phyloP scores from a whole-genome alignment of 345 rosid genomes.

The Corchorus olitorius region DNA sequence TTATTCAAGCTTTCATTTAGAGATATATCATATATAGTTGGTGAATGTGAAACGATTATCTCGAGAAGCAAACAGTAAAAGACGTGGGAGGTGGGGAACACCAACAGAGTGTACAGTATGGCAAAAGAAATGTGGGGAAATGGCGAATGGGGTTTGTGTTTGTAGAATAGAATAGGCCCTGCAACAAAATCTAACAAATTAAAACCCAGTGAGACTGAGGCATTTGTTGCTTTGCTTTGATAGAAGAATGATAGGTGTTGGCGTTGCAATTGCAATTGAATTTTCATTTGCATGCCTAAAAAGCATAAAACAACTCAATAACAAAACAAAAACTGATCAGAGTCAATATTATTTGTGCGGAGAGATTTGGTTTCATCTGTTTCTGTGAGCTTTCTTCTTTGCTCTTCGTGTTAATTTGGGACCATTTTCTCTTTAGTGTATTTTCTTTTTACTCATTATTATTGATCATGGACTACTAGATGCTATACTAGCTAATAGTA shows the following conservation, averaged over 20 bases:
- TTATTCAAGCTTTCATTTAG: too few species aligned
- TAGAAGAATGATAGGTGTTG: not conserved
- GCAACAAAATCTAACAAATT: not conserved
- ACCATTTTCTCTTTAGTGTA: not conserved
- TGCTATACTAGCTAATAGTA: too few species aligned
- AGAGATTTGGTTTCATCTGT: not conserved
- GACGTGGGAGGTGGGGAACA: not conserved
- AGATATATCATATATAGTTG: too few species aligned
- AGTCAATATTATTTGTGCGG: not conserved
- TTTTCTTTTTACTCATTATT: not conserved
- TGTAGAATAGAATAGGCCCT: too few species aligned
- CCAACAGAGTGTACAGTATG: not conserved
- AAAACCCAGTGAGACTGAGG: too few species aligned
- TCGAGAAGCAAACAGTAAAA: slow-evolving; percentile 15
- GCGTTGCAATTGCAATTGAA: not conserved
- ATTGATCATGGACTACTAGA: too few species aligned
- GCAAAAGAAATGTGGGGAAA: not conserved
- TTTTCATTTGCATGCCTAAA: not conserved
- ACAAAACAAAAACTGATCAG: not conserved
- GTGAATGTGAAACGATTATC: not conserved
- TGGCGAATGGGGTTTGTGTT: not conserved
- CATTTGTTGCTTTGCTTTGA: not conserved
- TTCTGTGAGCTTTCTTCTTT: not conserved
- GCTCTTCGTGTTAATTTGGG: not conserved
- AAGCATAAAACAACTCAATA: not conserved